Conservation (phyloP, 2,329 filamentous ascomycete species). For the Fonsecaea multimorphosa region DNA sequence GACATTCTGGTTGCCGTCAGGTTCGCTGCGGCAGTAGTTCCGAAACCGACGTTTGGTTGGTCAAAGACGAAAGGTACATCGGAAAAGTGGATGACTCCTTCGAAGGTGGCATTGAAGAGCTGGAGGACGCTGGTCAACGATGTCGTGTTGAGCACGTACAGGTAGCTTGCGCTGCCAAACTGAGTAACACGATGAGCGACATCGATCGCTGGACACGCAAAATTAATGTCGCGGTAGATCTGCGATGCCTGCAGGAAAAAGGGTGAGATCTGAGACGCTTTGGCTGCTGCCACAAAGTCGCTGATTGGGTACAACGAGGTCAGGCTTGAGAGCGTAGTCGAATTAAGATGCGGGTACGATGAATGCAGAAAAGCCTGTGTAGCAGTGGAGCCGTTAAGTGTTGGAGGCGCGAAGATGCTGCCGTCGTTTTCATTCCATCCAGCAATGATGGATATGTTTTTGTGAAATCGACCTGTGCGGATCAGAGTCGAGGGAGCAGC, state of each 20-base stretch:
- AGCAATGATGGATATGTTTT: slow-evolving; percentile 41
- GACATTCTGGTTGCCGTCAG: slow-evolving; percentile 25
- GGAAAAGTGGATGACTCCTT: slow-evolving; percentile 27
- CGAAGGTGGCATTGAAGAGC: slow-evolving; percentile 23
- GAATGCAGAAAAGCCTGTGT: slow-evolving; percentile 16
- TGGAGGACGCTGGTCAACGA: slow-evolving; percentile 18
- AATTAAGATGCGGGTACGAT: slow-evolving; percentile 23
- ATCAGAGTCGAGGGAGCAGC: slow-evolving; percentile 51
- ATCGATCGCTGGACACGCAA: slow-evolving; percentile 27
- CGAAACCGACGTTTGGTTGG: slow-evolving; percentile 24
- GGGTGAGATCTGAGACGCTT: slow-evolving; percentile 11
- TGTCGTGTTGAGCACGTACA: slow-evolving; percentile 27
- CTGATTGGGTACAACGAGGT: slow-evolving; percentile 24
- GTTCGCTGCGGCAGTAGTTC: slow-evolving; percentile 24
- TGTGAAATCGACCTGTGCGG: slow-evolving; percentile 50
- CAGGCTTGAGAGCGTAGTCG: slow-evolving; percentile 19
- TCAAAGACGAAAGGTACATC: slow-evolving; percentile 28
- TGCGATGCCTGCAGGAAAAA: slow-evolving; percentile 27
- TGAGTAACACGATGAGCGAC: slow-evolving; percentile 23
- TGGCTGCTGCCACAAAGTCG: slow-evolving; percentile 18
- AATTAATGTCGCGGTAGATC: slow-evolving; percentile 30
- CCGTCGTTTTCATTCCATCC: slow-evolving; percentile 29
- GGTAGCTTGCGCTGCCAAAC: slow-evolving; percentile 17
- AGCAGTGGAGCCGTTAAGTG: slow-evolving; percentile 13
- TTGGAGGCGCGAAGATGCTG: slow-evolving; percentile 23